phyloP scores from a whole-genome alignment of 768 basidiomycete species.

The Leccinum rimulosum region DNA sequence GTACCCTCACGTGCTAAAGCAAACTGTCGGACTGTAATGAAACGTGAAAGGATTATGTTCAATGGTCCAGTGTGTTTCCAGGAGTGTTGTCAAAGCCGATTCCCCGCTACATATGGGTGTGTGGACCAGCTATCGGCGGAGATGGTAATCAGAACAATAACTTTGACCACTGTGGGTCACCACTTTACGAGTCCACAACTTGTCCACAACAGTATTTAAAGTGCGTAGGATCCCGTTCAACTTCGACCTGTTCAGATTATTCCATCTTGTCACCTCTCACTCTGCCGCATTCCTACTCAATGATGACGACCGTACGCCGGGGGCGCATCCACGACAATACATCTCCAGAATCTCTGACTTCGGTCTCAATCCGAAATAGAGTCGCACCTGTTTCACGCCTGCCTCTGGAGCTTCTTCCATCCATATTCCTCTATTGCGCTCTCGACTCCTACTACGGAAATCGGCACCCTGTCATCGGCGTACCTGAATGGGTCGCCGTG shows the following conservation, averaged over 20 bases:
- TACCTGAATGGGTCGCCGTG: neutral
- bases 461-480: neutral
- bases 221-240: neutral
- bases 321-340: neutral
- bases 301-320: neutral
- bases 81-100: neutral
- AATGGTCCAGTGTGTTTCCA: neutral
- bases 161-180: neutral
- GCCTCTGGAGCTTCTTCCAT: neutral
- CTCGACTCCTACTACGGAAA: neutral
- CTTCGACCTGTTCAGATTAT: neutral
- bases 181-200: neutral
- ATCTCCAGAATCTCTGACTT: neutral
- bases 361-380: neutral
- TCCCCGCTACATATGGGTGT: neutral
- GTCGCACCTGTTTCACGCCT: neutral
- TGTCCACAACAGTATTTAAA: neutral
- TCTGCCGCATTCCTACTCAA: neutral
- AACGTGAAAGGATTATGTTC: neutral
- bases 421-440: conserved; percentile 1
- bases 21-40: neutral
- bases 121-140: neutral
- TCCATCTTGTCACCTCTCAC: neutral
- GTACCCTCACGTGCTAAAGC: neutral
- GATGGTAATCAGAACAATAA: neutral